phyloP scores from a whole-genome alignment of 1,284 basidiomycete species.

The Ceratobasidium theobromae region DNA sequence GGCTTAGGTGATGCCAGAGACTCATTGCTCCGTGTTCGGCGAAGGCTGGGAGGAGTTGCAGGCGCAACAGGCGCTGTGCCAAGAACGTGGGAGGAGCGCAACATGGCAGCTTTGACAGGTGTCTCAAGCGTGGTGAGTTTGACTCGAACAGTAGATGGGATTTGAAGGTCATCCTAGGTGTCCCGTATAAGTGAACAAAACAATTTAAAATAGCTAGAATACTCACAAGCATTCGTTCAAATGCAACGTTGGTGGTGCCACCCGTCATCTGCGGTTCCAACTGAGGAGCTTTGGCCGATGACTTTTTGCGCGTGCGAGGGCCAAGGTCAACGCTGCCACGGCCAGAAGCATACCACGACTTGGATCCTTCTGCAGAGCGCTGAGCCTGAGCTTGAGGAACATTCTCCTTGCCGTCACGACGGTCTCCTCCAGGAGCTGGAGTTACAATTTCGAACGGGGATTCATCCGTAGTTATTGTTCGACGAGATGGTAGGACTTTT shows the following conservation, averaged over 20 bases:
- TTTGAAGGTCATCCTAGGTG: conserved; percentile 77
- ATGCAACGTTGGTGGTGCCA: conserved; percentile 57
- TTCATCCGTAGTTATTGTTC: neutral
- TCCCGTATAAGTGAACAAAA: neutral
- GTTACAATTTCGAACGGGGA: conserved; percentile 28
- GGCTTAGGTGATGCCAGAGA: conserved; percentile 56
- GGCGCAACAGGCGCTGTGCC: conserved; percentile 46
- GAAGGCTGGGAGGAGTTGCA: conserved; percentile 47
- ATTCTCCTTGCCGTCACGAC: conserved; percentile 16
- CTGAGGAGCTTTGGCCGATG: neutral
- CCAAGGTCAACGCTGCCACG: neutral
- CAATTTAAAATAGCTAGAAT: neutral
- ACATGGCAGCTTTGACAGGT: conserved; percentile 85
- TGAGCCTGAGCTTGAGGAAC: conserved; percentile 2
- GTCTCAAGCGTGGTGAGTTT: conserved; percentile 77
- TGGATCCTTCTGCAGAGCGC: conserved; percentile 1
- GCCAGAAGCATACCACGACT: conserved; percentile 11
- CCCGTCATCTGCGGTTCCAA: conserved; percentile 15
- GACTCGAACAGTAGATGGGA: conserved; percentile 70
- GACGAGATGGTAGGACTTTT: conserved; percentile 28
- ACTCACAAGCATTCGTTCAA: conserved; percentile 69
- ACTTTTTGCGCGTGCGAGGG: conserved; percentile 18
- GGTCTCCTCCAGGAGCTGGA: neutral
- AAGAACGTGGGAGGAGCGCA: conserved; percentile 77
- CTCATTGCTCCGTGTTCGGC: conserved; percentile 69